phyloP scores from a whole-genome alignment of 306 rosid species.

The Hippophae tibetana region DNA sequence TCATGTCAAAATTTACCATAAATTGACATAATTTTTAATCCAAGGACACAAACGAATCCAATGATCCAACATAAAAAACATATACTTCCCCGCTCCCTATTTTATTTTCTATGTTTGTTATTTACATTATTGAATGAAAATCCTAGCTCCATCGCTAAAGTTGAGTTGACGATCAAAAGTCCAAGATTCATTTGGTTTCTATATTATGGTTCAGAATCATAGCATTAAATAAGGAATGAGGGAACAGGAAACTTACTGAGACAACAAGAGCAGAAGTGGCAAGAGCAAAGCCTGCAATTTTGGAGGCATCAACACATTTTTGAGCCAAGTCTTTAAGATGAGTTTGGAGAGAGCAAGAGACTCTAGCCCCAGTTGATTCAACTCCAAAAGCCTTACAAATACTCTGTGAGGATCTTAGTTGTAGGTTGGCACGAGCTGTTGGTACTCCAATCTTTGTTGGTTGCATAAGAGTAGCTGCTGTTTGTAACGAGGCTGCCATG shows the following conservation, averaged over 20 bases:
- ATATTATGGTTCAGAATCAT: not conserved
- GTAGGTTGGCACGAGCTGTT: constrained; percentile 22
- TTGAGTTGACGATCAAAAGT: too few species aligned
- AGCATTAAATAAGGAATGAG: not conserved
- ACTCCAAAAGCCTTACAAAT: constrained; percentile 41
- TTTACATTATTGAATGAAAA: too few species aligned
- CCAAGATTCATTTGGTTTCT: too few species aligned
- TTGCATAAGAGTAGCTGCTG: constrained; percentile 86
- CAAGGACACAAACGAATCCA: too few species aligned
- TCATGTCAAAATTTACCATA: too few species aligned
- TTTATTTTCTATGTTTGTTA: too few species aligned
- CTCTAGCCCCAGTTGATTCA: constrained; percentile 29
- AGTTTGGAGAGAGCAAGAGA: constrained; percentile 46
- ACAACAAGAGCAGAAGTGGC: constrained; percentile 97
- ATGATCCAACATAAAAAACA: too few species aligned
- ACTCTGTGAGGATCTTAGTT: constrained; percentile 50
- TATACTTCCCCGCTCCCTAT: too few species aligned
- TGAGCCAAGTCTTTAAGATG: constrained; percentile 60
- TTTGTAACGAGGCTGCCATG: constrained; percentile 98
- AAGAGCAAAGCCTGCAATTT: constrained; percentile 90
- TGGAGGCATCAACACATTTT: constrained; percentile 65
- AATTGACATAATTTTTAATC: too few species aligned
- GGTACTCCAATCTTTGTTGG: constrained; percentile 53
- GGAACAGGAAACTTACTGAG: constrained; percentile 41
- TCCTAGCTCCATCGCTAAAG: too few species aligned